Evolutionary conservation across 1,139 yeast genomes (phyloP).

Genomic region (Geotrichum phurueaensis): DNA sequence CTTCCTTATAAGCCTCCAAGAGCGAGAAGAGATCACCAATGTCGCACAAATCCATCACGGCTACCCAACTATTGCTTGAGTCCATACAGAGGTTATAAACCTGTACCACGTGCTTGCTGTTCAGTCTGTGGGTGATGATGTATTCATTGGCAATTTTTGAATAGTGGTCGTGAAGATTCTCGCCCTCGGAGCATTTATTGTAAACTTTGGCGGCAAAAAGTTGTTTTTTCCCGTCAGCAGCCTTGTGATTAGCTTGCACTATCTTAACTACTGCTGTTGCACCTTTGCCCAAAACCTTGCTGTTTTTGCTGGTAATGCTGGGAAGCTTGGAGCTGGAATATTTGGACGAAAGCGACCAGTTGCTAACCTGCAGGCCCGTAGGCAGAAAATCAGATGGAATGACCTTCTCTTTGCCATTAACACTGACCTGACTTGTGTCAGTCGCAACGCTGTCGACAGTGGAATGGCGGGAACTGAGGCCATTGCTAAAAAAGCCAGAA

Average conservation of each 20-base stretch:
- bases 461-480: neutral
- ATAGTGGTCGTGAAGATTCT: constrained; percentile 53
- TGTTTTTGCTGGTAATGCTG: constrained; percentile 3
- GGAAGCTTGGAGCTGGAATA: constrained; percentile 16
- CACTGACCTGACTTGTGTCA: neutral
- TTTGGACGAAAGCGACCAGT: constrained; percentile 21
- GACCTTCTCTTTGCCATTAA: constrained; percentile 14
- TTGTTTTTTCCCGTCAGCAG: constrained; percentile 18
- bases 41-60: constrained; percentile 71
- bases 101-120: constrained; percentile 62
- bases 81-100: constrained; percentile 51
- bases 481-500: neutral
- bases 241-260: constrained; percentile 13
- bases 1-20: constrained; percentile 39
- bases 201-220: constrained; percentile 71
- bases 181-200: constrained; percentile 41
- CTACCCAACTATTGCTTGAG: constrained; percentile 42
- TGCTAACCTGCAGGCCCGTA: constrained; percentile 13
- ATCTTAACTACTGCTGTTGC: constrained; percentile 18
- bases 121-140: constrained; percentile 62
- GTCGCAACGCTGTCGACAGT: constrained; percentile 3
- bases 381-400: constrained; percentile 22
- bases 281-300: constrained; percentile 17
- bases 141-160: constrained; percentile 72
- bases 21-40: constrained; percentile 67